Evolutionary conservation across 371 early-diverging fungal genomes (phyloP), one percentile per base, ranked within the genome.

Genomic region (Rhizopus delemar): DNA sequence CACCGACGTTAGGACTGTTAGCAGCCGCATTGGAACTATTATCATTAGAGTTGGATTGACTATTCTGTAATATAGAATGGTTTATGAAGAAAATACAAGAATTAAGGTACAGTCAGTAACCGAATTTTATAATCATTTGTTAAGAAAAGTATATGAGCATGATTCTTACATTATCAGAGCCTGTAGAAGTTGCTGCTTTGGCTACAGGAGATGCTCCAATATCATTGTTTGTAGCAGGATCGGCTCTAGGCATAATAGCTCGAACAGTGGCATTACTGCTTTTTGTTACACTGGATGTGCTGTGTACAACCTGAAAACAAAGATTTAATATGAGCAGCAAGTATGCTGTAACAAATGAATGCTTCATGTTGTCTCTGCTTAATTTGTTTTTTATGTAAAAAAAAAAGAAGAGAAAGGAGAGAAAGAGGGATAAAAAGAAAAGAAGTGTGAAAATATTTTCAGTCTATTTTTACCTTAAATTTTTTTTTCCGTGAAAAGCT

Each of bases 141-240:
- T 2, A 22, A 22, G 22, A 22, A 22, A 22, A 22, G 22, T 22
- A 2, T 22, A 22, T 2, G 22, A 22, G 22, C 22, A 22, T 59
- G 29, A 41, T 59, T 46, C 61, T 55, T 60, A 60, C 59, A 41
- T 59, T 50, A 38, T 41, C 43, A 52, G 53, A 35, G 7, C 13
- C 39, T 36, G 38, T 11, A 38, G 38, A 38, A 43, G 1, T 43
- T 43, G 1, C n/a, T 16, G 4, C 41, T 29, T 12, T 31, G 11
- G 43, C 13, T 5, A 5, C 43, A 43, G 43, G 43, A 13, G 39
- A 38, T 16, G 4, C 22, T 52, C 9, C 5, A 16, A 5, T 39
- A 16, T n/a, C 12, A 38, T 39, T 41, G n/a, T 3, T 31, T 3
- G 13, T 8, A 53, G 16, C 5, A 32, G 9, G 15, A 12, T 29